These are phyloP conservation scores for Xylariomycetidae sp. DNA, from an alignment of 2,329 filamentous ascomycete species.

Conservation along the genomic window DNA sequence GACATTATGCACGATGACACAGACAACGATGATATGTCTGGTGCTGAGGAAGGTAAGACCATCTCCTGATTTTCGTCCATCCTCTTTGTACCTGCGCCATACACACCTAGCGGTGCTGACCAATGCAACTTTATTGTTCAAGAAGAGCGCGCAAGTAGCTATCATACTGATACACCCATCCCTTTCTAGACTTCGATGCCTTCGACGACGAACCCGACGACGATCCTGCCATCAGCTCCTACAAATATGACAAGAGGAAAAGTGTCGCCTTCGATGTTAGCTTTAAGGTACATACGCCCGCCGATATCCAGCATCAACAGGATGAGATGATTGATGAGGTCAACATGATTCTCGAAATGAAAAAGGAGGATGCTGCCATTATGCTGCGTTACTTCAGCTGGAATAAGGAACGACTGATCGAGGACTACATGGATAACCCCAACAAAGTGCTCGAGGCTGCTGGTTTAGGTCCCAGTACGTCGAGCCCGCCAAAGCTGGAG, in stretches of 20 bases:
- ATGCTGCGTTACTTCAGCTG: conserved; percentile 84
- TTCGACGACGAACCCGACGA: conserved; percentile 54
- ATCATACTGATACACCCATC: too few relatives aligned
- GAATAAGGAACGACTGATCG: conserved; percentile 94
- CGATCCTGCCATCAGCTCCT: conserved; percentile 47
- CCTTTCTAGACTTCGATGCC: conserved; percentile 50
- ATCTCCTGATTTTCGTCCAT: too few relatives aligned
- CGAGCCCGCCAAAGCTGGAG: conserved; percentile 62
- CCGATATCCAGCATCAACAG: conserved; percentile 81
- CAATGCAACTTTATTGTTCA: too few relatives aligned
- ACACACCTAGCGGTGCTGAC: too few relatives aligned
- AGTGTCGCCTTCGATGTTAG: conserved; percentile 78
- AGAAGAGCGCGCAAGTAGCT: too few relatives aligned
- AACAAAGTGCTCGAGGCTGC: conserved; percentile 78
- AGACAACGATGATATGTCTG: conserved; percentile 62
- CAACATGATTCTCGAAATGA: conserved; percentile 83
- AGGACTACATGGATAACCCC: conserved; percentile 90
- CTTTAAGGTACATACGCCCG: conserved; percentile 74
- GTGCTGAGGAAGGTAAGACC: conserved; percentile 45
- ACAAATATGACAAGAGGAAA: conserved; percentile 63
- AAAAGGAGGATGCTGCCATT: conserved; percentile 86
- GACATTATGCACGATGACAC: conserved; percentile 73
- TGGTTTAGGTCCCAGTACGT: conserved; percentile 66
- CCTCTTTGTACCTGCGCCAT: too few relatives aligned
- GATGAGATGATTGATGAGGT: conserved; percentile 84